These are phyloP conservation scores for Mrakia frigida DNA, from an alignment of 768 basidiomycete species.

Conservation along the genomic window DNA sequence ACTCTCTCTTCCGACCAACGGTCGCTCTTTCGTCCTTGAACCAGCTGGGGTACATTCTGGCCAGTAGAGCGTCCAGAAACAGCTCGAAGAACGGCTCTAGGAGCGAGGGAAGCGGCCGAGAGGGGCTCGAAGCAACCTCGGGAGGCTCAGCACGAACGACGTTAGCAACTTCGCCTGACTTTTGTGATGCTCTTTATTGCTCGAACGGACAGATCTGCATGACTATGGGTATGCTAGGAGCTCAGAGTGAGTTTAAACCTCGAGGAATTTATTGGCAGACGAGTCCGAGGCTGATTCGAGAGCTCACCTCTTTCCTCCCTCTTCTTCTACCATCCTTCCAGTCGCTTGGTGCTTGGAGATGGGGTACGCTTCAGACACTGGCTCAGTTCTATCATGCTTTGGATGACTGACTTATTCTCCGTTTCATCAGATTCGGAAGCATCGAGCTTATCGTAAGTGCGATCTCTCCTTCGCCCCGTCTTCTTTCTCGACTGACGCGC, in stretches of 20 bases:
- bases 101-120: too few relatives aligned
- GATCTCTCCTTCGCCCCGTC: not conserved
- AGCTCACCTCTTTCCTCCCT: not conserved
- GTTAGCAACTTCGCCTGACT: not conserved
- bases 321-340: not conserved
- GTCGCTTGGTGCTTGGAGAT: conserved; percentile 33
- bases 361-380: conserved; percentile 14
- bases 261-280: too few relatives aligned
- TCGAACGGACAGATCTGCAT: conserved; percentile 19
- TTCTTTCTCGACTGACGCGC: not conserved
- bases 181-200: not conserved
- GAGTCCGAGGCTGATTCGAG: not conserved
- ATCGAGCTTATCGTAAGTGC: conserved; percentile 24
- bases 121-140: not conserved
- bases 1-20: too few relatives aligned
- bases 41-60: too few relatives aligned
- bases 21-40: too few relatives aligned
- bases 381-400: not conserved
- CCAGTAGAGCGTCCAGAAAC: too few relatives aligned
- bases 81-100: too few relatives aligned
- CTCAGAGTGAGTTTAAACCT: conserved; percentile 31
- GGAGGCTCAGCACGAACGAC: not conserved
- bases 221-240: conserved; percentile 31
- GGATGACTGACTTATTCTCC: not conserved
- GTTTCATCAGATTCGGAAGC: conserved; percentile 13